Evolutionary conservation across 495 filamentous ascomycete genomes (phyloP).

Genomic region (Aspergillus campestris): DNA sequence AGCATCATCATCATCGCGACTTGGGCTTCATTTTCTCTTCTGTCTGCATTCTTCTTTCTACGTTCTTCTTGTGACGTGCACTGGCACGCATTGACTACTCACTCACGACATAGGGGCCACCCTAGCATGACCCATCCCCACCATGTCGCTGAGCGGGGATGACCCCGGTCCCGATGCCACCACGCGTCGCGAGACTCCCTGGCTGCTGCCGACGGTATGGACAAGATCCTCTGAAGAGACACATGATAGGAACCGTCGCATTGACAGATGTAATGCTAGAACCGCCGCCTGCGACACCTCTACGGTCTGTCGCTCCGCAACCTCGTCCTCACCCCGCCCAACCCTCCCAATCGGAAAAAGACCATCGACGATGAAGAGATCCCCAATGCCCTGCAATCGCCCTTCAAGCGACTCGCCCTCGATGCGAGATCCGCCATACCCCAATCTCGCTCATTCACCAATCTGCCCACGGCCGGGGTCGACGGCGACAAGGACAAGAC

Average conservation of each 20-base stretch:
- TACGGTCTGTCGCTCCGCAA: constrained; percentile 84
- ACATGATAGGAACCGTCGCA: constrained; percentile 11
- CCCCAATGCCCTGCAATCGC: constrained; percentile 54
- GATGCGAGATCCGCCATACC: constrained; percentile 48
- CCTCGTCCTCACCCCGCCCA: constrained; percentile 50
- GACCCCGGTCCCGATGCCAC: constrained; percentile 12
- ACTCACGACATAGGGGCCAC: too few relatives aligned
- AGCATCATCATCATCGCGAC: neutral
- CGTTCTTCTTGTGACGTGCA: neutral
- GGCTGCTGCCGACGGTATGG: constrained; percentile 41
- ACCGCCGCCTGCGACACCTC: constrained; percentile 82
- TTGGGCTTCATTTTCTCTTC: neutral
- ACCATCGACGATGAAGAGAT: constrained; percentile 84
- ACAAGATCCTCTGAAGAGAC: neutral
- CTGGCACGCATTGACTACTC: too few relatives aligned
- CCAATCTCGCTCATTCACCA: constrained; percentile 66
- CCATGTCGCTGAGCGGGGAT: constrained; percentile 13
- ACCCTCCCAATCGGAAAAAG: constrained; percentile 55
- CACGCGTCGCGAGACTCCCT: constrained; percentile 35
- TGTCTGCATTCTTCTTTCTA: neutral
- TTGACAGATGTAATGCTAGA: constrained; percentile 38
- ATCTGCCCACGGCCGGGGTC: constrained; percentile 39
- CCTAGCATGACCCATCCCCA: constrained; percentile 4
- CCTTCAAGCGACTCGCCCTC: constrained; percentile 58
- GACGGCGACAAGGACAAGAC: constrained; percentile 12